Evolutionary conservation across 768 basidiomycete genomes (phyloP).

Genomic region (Gymnopilus junonius): DNA sequence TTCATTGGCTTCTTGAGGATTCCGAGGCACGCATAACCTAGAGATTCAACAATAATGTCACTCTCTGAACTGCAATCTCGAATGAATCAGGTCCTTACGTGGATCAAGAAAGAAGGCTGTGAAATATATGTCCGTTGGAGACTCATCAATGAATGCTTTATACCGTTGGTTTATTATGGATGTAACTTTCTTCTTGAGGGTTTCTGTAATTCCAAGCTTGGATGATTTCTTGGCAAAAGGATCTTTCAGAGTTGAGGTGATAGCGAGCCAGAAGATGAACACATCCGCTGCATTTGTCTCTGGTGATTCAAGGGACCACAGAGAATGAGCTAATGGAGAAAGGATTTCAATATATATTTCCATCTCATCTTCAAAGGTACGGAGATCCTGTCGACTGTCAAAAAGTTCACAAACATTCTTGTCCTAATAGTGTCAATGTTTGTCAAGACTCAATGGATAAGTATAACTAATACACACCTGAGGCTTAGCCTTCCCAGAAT

Average conservation of each 20-base stretch:
- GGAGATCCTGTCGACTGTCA: neutral
- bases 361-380: conserved; percentile 15
- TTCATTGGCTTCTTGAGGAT: neutral
- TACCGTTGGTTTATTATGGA: conserved; percentile 17
- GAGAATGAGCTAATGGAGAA: conserved; percentile 21
- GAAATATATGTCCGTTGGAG: conserved; percentile 18
- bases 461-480: conserved; percentile 4
- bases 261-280: conserved; percentile 29
- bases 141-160: conserved; percentile 16
- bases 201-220: conserved; percentile 15
- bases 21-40: conserved; percentile 8
- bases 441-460: neutral
- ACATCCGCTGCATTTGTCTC: conserved; percentile 24
- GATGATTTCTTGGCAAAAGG: conserved; percentile 7
- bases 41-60: neutral
- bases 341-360: conserved; percentile 22
- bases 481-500: neutral
- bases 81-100: conserved; percentile 10
- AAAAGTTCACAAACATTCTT: neutral
- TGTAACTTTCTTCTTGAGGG: conserved; percentile 14
- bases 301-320: conserved; percentile 33
- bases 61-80: neutral
- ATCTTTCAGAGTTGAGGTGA: conserved; percentile 19
- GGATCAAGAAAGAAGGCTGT: conserved; percentile 21
- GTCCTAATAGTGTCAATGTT: neutral